phyloP scores from a whole-genome alignment of 441 rosid genomes.

The Macaranga tanarius region DNA sequence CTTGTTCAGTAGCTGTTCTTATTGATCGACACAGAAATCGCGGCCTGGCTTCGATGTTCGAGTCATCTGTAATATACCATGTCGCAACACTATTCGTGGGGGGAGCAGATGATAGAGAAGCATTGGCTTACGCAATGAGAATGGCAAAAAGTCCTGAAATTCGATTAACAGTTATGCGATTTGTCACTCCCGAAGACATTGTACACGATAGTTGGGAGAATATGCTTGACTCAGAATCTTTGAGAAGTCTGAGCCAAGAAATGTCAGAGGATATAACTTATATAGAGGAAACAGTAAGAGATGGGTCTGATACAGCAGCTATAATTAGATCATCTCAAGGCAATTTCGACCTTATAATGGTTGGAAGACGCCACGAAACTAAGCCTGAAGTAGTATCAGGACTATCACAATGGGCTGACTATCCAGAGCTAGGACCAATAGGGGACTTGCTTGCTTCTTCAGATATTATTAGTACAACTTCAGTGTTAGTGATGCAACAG shows the following conservation, averaged over 20 bases:
- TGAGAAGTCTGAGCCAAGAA: conserved; percentile 22
- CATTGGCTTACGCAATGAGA: conserved; percentile 39
- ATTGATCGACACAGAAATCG: conserved; percentile 32
- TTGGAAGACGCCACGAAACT: conserved; percentile 33
- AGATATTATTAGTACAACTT: conserved; percentile 25
- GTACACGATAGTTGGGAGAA: conserved; percentile 19
- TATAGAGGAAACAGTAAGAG: conserved; percentile 33
- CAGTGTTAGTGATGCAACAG: conserved; percentile 41
- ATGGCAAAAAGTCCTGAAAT: conserved; percentile 34
- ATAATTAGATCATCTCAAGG: conserved; percentile 11
- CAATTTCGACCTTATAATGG: conserved; percentile 34
- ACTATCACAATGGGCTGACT: conserved; percentile 37
- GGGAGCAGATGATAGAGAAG: conserved; percentile 50
- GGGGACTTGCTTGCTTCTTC: conserved; percentile 47
- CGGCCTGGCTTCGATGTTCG: conserved; percentile 23
- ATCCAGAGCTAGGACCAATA: conserved; percentile 41
- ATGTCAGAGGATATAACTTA: conserved; percentile 16
- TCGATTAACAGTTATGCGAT: conserved; percentile 26
- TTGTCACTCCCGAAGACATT: background rate
- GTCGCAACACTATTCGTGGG: conserved; percentile 36
- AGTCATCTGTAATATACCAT: background rate
- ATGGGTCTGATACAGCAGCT: conserved; percentile 36
- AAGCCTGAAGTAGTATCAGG: conserved; percentile 29
- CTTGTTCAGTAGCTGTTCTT: conserved; percentile 45
- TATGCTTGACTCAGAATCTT: conserved; percentile 9